phyloP scores from a whole-genome alignment of 805 yeast species.

The Nakazawaea wyomingensis region DNA sequence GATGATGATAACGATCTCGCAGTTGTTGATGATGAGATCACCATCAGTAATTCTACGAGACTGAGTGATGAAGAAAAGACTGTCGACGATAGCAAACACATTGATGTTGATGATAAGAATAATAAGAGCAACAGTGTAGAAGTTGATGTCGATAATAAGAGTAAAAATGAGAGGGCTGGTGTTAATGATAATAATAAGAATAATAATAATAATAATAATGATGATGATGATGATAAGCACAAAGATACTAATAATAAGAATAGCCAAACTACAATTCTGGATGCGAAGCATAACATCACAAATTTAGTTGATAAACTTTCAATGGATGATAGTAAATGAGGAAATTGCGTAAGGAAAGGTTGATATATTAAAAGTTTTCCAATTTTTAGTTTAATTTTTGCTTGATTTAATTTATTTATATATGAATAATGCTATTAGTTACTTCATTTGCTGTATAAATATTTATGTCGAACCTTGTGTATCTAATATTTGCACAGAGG shows the following conservation, averaged over 20 bases:
- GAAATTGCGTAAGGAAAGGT: too few species aligned
- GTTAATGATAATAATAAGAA: background rate
- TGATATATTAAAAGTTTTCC: too few species aligned
- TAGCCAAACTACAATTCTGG: too few species aligned
- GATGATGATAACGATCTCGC: background rate
- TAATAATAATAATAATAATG: background rate
- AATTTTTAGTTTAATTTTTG: too few species aligned
- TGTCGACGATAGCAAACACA: background rate
- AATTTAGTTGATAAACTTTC: too few species aligned
- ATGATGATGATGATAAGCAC: background rate
- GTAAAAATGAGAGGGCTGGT: background rate
- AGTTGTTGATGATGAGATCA: conserved; percentile 3
- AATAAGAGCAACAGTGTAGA: background rate
- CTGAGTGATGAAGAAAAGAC: background rate
- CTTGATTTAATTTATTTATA: too few species aligned
- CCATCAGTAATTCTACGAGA: background rate
- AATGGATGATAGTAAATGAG: too few species aligned
- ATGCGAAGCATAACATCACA: too few species aligned
- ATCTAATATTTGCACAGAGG: too few species aligned
- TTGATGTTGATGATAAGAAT: background rate
- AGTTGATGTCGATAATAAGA: background rate
- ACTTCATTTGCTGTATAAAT: too few species aligned
- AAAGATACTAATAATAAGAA: background rate
- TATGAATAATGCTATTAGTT: too few species aligned
- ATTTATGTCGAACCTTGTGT: too few species aligned